These are phyloP conservation scores for Saturnispora serradocipensis DNA, from an alignment of 805 yeast species.

Conservation along the genomic window DNA sequence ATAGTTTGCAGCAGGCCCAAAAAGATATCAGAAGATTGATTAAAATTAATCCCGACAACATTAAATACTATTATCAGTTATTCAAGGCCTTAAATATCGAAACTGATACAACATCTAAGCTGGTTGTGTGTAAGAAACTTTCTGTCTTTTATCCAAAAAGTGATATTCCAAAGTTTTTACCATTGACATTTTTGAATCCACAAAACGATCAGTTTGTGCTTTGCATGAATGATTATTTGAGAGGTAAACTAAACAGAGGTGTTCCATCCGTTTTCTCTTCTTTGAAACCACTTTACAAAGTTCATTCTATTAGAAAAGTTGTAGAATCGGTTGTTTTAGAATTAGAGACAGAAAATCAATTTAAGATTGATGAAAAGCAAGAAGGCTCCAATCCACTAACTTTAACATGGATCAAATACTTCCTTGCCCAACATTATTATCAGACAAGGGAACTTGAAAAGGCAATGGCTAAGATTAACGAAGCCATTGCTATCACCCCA, in stretches of 20 bases:
- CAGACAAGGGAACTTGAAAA: conserved; percentile 40
- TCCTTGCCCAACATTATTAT: conserved; percentile 69
- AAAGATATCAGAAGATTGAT: conserved; percentile 57
- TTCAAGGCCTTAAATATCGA: conserved; percentile 55
- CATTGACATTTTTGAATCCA: conserved; percentile 61
- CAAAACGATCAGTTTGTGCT: conserved; percentile 29
- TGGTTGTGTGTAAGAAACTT: conserved; percentile 56
- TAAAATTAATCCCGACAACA: conserved; percentile 79
- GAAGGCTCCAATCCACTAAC: conserved; percentile 33
- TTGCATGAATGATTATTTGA: conserved; percentile 46
- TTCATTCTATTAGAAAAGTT: conserved; percentile 28
- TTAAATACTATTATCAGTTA: conserved; percentile 52
- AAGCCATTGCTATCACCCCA: conserved; percentile 66
- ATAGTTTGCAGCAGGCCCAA: conserved; percentile 52
- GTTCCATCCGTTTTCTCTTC: conserved; percentile 87
- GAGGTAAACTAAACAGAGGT: conserved; percentile 59
- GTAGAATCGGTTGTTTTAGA: conserved; percentile 48
- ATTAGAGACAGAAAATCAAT: conserved; percentile 27
- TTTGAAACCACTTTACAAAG: conserved; percentile 68
- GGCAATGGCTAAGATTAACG: conserved; percentile 51
- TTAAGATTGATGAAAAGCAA: conserved; percentile 11
- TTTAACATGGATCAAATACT: conserved; percentile 63
- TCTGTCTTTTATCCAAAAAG: conserved; percentile 68
- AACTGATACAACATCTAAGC: conserved; percentile 39
- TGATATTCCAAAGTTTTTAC: conserved; percentile 72